A percentile compares a stretch with the other conserved stretches of the same genome.
phyloP scores from a whole-genome alignment of 2,329 filamentous ascomycete species.

The Ceratocystis diversiconidia region DNA sequence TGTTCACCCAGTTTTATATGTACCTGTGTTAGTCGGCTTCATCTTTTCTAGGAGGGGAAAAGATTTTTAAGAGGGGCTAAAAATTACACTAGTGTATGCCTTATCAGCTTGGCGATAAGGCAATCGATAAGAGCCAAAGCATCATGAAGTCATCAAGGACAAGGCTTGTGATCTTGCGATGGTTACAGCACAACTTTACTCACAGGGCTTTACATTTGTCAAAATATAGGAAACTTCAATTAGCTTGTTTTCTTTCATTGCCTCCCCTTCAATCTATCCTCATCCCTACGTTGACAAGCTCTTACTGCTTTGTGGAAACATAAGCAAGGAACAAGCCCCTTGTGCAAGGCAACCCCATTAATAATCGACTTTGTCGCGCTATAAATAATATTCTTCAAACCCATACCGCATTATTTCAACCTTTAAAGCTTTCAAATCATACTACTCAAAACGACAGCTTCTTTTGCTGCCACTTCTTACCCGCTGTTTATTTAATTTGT shows the following conservation, averaged over 20 bases:
- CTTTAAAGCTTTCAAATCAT: too few species aligned
- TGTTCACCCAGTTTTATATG: background rate
- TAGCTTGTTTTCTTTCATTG: background rate
- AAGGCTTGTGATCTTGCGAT: background rate
- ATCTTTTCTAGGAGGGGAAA: constrained; percentile 12
- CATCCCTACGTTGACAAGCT: too few species aligned
- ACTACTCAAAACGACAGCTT: background rate
- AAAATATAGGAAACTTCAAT: background rate
- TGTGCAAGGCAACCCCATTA: constrained; percentile 7
- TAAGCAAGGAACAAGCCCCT: background rate
- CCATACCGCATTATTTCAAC: background rate
- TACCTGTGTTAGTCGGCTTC: background rate
- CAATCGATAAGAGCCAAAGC: background rate
- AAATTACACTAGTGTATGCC: constrained; percentile 19
- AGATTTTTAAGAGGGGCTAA: constrained; percentile 20
- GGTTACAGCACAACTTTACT: too few species aligned
- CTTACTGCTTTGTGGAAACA: too few species aligned
- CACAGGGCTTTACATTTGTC: too few species aligned
- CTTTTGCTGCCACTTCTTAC: background rate
- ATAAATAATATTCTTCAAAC: background rate
- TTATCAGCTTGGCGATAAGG: background rate
- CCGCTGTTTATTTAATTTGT: background rate
- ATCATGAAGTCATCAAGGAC: constrained; percentile 7
- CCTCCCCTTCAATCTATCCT: background rate
- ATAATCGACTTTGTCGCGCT: constrained; percentile 4